Base-by-base conservation (phyloP, 495 filamentous ascomycete species). In the Elasticomyces elasticus region DNA sequence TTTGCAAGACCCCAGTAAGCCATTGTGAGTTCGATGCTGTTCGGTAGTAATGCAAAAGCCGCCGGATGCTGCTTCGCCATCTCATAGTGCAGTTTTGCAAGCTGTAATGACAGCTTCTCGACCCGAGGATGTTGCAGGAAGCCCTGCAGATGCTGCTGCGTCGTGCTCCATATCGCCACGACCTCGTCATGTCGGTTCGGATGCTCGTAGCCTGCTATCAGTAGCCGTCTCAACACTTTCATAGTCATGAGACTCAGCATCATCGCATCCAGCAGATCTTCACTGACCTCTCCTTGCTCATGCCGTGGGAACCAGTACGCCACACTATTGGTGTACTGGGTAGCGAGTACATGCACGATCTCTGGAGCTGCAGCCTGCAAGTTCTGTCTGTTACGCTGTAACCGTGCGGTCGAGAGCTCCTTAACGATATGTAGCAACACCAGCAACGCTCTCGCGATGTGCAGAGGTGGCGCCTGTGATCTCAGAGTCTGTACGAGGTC, bases 71-170 rank as follows among this genome's bases (percentile, higher is more conserved):
- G 65, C 46, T 74, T 74, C 4, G 83, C 79, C 84, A 96, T 91
- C 37, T 89, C 81, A 22, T 92, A 72, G 66, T 96, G 90, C 9
- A 97, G 73, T 69, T 98, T 97, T 11, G 91, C 81, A 43, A 95
- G 81, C 64, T 95, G 91, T 46, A 94, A 63, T 7, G 94, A 71
- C 56, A 96, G 91, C 61, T 89, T 89, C 57, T 86, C 85, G n/a
- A 94, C 69, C 26, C 82, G 57, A 6, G 13, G 19, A 1, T n/a
- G 74, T 68, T 52, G 72, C 65, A 52, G 74, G 52, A 91, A 83
- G 37, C 83, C 76, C 45, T 76, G 80, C 49, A 94, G 84, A 50
- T 94, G 87, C 10, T 70, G 69, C 54, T 81, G 78, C 3, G 82
- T 82, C 23, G 84, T 65, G 4, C 71, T 71, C 91, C 92, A 98